These are phyloP conservation scores for Chenopodium formosanum DNA, from an alignment of 148 eudicot species.

Conservation along the genomic window DNA sequence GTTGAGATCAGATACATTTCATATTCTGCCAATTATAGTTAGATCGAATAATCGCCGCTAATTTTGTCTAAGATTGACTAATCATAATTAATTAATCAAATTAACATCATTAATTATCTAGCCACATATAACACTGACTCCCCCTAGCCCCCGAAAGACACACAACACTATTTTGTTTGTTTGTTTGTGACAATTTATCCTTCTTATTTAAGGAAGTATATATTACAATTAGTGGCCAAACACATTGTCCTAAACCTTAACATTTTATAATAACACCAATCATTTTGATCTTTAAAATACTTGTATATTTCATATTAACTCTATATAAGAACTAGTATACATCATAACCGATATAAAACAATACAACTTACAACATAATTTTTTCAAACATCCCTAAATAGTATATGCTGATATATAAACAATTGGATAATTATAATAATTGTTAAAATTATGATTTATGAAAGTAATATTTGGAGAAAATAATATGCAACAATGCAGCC, in stretches of 20 bases:
- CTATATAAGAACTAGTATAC: too few species aligned
- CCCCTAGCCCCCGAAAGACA: not conserved
- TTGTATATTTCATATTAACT: too few species aligned
- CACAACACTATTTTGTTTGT: not conserved
- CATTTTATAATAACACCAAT: too few species aligned
- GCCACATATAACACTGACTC: not conserved
- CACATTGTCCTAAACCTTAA: too few species aligned
- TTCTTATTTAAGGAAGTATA: not conserved
- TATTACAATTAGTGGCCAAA: too few species aligned
- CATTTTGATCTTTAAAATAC: too few species aligned
- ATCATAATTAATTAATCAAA: not conserved
- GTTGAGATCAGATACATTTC: conserved; percentile 16
- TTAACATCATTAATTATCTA: not conserved
- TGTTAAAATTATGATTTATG: not conserved
- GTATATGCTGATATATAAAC: not conserved
- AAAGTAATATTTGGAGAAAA: not conserved
- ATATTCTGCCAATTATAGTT: conserved; percentile 1
- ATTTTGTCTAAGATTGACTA: conserved; percentile 4
- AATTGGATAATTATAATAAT: too few species aligned
- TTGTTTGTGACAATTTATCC: not conserved
- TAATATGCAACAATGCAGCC: not conserved
- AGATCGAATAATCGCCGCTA: conserved; percentile 9
- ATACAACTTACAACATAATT: too few species aligned
- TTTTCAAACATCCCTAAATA: too few species aligned
- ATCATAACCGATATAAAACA: too few species aligned